A percentile compares a stretch with the other conserved stretches of the same genome.
Evolutionary conservation across 2,329 filamentous ascomycete species (phyloP).

Genomic region (Colletotrichum sp.): DNA sequence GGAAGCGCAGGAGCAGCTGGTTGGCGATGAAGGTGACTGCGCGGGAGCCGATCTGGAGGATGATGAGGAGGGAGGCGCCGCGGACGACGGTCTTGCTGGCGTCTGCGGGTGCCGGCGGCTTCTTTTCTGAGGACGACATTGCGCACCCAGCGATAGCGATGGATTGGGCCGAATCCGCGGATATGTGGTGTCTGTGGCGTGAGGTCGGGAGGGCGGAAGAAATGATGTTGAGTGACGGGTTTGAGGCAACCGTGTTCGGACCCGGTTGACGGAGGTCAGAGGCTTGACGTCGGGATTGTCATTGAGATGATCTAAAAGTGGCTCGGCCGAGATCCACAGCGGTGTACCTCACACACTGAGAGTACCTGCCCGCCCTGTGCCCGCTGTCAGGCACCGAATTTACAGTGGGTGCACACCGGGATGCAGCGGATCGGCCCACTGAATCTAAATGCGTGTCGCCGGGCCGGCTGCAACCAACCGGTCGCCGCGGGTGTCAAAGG

Average conservation of each 20-base stretch:
- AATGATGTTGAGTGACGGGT: background rate
- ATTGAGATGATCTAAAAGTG: background rate
- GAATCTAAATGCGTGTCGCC: background rate
- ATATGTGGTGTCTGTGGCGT: background rate
- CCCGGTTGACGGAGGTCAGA: background rate
- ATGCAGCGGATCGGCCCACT: conserved; percentile 1
- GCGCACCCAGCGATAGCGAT: background rate
- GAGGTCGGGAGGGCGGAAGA: background rate
- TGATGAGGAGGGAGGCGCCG: conserved; percentile 84
- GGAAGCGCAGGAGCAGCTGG: conserved; percentile 84
- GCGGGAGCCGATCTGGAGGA: conserved; percentile 86
- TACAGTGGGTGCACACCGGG: background rate
- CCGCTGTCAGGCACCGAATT: background rate
- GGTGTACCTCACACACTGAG: background rate
- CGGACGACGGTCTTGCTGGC: conserved; percentile 50
- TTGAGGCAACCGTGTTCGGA: conserved; percentile 6
- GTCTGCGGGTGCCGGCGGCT: background rate
- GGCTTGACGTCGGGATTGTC: background rate
- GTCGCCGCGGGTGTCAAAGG: background rate
- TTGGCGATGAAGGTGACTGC: conserved; percentile 90
- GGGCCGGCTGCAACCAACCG: background rate
- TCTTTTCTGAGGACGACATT: background rate
- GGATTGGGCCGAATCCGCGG: background rate
- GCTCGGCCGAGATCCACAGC: background rate
- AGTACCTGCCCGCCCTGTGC: background rate